phyloP scores from a whole-genome alignment of 164 flowering plant genomes.

The Piper betle region DNA sequence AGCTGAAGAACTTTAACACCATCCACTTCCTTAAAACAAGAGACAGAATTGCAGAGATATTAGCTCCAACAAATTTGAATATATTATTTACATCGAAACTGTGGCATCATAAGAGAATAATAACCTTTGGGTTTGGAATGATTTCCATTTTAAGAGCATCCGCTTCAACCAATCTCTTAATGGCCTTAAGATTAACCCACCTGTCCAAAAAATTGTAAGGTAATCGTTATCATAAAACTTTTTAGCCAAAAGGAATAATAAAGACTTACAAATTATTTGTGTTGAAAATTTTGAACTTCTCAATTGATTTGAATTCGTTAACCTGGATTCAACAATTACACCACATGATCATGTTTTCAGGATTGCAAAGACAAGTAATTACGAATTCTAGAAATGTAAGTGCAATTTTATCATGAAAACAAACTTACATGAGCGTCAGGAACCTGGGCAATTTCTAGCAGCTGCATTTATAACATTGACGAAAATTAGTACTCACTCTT shows the following conservation, averaged over 20 bases:
- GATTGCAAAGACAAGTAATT: background rate
- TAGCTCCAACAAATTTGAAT: background rate
- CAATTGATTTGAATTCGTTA: constrained; percentile 79
- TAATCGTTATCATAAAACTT: constrained; percentile 2
- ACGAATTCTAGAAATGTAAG: background rate
- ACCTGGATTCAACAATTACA: constrained; percentile 29
- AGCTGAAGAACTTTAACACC: constrained; percentile 93
- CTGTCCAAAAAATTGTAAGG: constrained; percentile 20
- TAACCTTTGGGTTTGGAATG: constrained; percentile 92
- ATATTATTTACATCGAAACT: background rate
- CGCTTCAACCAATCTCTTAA: constrained; percentile 85
- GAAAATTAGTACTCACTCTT: background rate
- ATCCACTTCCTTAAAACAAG: constrained; percentile 63
- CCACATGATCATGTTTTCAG: background rate
- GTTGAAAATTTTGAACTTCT: constrained; percentile 94
- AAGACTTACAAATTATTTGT: constrained; percentile 75
- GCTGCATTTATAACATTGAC: constrained; percentile 38
- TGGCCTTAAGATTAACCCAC: constrained; percentile 95
- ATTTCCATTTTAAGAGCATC: constrained; percentile 96
- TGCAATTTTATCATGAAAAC: background rate
- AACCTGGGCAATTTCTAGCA: constrained; percentile 84
- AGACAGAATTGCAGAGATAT: background rate
- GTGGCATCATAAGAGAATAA: background rate
- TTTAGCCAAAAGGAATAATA: background rate
- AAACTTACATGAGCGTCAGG: constrained; percentile 72